Percentiles rank a stretch among this genome's conserved stretches.
These are phyloP conservation scores for Vitis cinerea DNA, from an alignment of 164 flowering plant genomes.

Conservation along the genomic window DNA sequence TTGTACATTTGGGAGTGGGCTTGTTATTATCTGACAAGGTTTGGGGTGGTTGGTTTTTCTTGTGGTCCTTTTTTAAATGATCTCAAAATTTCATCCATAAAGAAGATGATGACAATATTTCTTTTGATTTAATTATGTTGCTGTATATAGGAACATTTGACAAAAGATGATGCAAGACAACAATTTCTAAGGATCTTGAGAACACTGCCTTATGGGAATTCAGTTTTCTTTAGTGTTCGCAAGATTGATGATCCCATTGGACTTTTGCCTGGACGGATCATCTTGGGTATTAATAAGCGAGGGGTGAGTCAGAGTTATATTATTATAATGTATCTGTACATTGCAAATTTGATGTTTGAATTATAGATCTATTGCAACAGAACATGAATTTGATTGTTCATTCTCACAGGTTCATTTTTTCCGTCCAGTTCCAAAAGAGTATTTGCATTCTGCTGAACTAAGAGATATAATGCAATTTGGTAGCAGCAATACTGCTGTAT, in stretches of 20 bases:
- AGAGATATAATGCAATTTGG: constrained; percentile 99
- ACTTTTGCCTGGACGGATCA: constrained; percentile 90
- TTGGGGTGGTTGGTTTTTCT: too few relatives aligned
- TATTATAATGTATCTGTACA: background rate
- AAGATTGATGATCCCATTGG: constrained; percentile 99
- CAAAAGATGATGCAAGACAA: constrained; percentile 94
- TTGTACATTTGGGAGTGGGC: background rate
- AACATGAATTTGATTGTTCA: constrained; percentile 12
- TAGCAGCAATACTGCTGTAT: constrained; percentile 97
- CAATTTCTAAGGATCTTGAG: constrained; percentile 85
- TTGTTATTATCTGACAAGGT: background rate
- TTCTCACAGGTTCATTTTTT: constrained; percentile 87
- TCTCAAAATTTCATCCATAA: background rate
- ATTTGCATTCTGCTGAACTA: constrained; percentile 95
- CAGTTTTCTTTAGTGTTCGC: constrained; percentile 91
- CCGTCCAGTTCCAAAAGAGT: constrained; percentile 99
- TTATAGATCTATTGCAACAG: background rate
- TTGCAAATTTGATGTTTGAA: background rate
- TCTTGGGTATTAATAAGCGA: constrained; percentile 92
- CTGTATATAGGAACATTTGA: constrained; percentile 61
- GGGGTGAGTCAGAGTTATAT: constrained; percentile 59
- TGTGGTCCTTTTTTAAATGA: too few relatives aligned
- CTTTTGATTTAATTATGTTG: background rate
- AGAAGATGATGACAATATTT: background rate
- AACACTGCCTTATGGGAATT: constrained; percentile 91